Percentiles rank a stretch among this genome's conserved stretches.
Evolutionary conservation across 768 basidiomycete genomes (phyloP).

Genomic region (Sporobolomyces phaffii): DNA sequence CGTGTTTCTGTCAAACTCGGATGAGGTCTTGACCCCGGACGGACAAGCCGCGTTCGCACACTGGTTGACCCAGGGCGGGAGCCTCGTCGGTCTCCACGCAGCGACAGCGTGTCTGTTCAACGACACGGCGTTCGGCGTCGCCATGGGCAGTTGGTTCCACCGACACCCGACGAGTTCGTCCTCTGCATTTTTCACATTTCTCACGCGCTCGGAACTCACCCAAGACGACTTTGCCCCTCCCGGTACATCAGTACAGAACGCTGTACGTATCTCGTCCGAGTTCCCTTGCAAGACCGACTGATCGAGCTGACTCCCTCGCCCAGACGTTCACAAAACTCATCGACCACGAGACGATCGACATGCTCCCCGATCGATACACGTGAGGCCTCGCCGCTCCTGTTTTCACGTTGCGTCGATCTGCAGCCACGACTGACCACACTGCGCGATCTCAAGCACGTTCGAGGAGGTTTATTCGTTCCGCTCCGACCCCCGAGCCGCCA

Average conservation of each 20-base stretch:
- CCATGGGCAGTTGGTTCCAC: constrained; percentile 43
- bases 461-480: constrained; percentile 50
- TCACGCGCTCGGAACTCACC: too few species aligned
- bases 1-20: constrained; percentile 46
- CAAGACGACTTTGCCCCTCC: too few species aligned
- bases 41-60: constrained; percentile 44
- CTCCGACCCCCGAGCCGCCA: constrained; percentile 46
- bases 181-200: too few species aligned
- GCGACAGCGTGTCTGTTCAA: constrained; percentile 46
- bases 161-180: constrained; percentile 2
- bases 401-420: too few species aligned
- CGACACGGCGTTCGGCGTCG: constrained; percentile 43
- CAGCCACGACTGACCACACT: too few species aligned
- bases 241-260: constrained; percentile 43
- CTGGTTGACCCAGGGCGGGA: constrained; percentile 47
- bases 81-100: constrained; percentile 46
- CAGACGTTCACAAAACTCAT: constrained; percentile 47
- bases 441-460: not conserved
- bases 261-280: constrained; percentile 39
- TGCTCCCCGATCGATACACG: constrained; percentile 46
- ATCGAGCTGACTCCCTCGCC: not conserved
- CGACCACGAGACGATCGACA: constrained; percentile 45
- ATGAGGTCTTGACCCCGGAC: constrained; percentile 45
- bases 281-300: too few species aligned
- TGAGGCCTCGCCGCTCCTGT: constrained; percentile 37